phyloP scores from a whole-genome alignment of 2,329 filamentous ascomycete species.

The Aspergillus sp. region DNA sequence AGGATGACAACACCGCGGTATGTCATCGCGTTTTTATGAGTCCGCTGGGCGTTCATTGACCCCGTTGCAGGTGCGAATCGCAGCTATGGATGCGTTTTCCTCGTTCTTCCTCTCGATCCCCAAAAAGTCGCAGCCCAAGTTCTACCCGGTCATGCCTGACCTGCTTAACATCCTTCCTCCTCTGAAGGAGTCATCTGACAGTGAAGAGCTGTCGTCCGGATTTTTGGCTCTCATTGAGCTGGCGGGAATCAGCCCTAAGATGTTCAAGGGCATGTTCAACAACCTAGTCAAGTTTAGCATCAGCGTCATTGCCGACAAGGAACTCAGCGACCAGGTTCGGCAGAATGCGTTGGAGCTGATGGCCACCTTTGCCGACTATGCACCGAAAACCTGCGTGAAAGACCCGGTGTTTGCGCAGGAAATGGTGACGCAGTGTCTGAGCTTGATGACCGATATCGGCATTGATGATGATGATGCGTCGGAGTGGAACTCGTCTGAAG shows the following conservation, averaged over 20 bases:
- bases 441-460: slow-evolving; percentile 94
- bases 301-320: slow-evolving; percentile 91
- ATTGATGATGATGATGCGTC: slow-evolving; percentile 87
- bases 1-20: slow-evolving; percentile 74
- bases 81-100: slow-evolving; percentile 93
- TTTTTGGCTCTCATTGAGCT: slow-evolving; percentile 87
- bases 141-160: slow-evolving; percentile 76
- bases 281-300: slow-evolving; percentile 88
- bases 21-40: slow-evolving; percentile 13
- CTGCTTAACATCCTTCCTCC: slow-evolving; percentile 91
- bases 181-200: slow-evolving; percentile 83
- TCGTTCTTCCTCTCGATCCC: slow-evolving; percentile 86
- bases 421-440: slow-evolving; percentile 98
- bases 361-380: slow-evolving; percentile 94
- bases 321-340: slow-evolving; percentile 76
- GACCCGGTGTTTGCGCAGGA: slow-evolving; percentile 84
- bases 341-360: slow-evolving; percentile 96
- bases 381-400: slow-evolving; percentile 88
- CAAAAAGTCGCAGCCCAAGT: slow-evolving; percentile 83
- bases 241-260: slow-evolving; percentile 87
- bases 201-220: slow-evolving; percentile 81
- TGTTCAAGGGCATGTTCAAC: slow-evolving; percentile 94
- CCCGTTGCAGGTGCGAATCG: slow-evolving; percentile 64
- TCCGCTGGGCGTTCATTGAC: not conserved
- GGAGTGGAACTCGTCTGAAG: slow-evolving; percentile 88